These are phyloP conservation scores for Aeschynomene evenia DNA, from an alignment of 306 rosid species.

Conservation along the genomic window DNA sequence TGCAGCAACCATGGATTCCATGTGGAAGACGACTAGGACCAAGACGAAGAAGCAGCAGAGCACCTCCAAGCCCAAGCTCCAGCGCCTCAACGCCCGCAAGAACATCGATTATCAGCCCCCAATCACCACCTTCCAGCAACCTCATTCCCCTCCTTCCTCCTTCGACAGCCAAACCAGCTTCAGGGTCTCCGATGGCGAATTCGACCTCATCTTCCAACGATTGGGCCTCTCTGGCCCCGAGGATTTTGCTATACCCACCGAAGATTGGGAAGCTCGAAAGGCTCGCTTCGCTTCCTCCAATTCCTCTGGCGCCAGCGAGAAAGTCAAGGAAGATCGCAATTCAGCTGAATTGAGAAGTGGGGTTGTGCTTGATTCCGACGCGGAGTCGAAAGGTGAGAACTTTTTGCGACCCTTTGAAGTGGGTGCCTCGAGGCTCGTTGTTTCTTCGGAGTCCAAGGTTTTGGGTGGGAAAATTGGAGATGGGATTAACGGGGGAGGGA, in stretches of 20 bases:
- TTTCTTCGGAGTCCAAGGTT: neutral
- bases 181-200: slow-evolving; percentile 54
- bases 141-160: neutral
- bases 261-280: slow-evolving; percentile 58
- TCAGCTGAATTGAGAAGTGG: neutral
- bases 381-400: neutral
- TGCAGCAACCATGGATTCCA: slow-evolving; percentile 40
- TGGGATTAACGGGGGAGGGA: slow-evolving; percentile 33
- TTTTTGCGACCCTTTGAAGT: neutral
- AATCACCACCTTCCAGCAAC: neutral
- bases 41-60: neutral
- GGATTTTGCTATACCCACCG: slow-evolving; percentile 55
- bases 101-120: slow-evolving; percentile 42
- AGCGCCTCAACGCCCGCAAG: slow-evolving; percentile 55
- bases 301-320: neutral
- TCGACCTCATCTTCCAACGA: slow-evolving; percentile 49
- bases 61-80: slow-evolving; percentile 33
- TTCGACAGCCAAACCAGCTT: slow-evolving; percentile 36
- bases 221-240: slow-evolving; percentile 66
- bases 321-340: neutral
- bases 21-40: neutral
- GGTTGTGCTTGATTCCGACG: neutral
- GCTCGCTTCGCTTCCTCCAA: slow-evolving; percentile 11
- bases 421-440: neutral
- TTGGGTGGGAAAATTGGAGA: neutral